Evolutionary conservation across 2,329 filamentous ascomycete genomes (phyloP).

Genomic region (Xylaria multiplex): DNA sequence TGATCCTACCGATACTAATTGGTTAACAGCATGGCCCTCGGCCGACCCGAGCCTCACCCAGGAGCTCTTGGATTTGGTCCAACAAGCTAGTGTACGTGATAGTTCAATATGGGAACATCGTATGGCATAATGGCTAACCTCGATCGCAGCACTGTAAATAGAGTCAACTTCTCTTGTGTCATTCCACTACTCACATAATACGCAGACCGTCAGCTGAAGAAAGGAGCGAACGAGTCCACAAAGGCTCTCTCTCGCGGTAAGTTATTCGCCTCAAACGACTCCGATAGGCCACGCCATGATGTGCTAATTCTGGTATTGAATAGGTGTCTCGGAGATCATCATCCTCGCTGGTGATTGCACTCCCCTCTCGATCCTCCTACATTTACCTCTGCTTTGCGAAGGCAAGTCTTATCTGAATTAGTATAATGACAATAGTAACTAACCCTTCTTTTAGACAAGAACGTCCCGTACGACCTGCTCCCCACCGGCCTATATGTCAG

Average conservation of each 20-base stretch:
- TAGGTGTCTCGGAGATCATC: slow-evolving; percentile 79
- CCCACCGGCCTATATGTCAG: background rate
- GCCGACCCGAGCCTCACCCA: slow-evolving; percentile 79
- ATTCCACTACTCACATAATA: too few relatives aligned
- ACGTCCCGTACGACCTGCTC: slow-evolving; percentile 52
- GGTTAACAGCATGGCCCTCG: slow-evolving; percentile 69
- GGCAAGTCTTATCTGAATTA: too few relatives aligned
- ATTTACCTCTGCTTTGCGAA: slow-evolving; percentile 88
- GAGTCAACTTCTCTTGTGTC: too few relatives aligned
- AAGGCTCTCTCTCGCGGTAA: slow-evolving; percentile 87
- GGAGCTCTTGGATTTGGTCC: slow-evolving; percentile 84
- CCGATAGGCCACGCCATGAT: background rate
- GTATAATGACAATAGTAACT: too few relatives aligned
- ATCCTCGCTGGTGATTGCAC: slow-evolving; percentile 89
- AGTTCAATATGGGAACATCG: background rate
- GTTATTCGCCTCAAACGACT: background rate
- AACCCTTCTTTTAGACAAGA: slow-evolving; percentile 63
- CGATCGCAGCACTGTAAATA: slow-evolving; percentile 35
- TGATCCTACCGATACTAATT: slow-evolving; percentile 1
- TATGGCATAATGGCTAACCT: slow-evolving; percentile 6
- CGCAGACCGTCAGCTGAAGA: slow-evolving; percentile 76
- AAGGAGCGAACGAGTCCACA: slow-evolving; percentile 86
- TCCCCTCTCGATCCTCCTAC: slow-evolving; percentile 87
- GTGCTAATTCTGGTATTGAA: slow-evolving; percentile 17
- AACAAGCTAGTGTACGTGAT: slow-evolving; percentile 67